phyloP scores from a whole-genome alignment of 768 basidiomycete species.

The Leccinellum luteum region DNA sequence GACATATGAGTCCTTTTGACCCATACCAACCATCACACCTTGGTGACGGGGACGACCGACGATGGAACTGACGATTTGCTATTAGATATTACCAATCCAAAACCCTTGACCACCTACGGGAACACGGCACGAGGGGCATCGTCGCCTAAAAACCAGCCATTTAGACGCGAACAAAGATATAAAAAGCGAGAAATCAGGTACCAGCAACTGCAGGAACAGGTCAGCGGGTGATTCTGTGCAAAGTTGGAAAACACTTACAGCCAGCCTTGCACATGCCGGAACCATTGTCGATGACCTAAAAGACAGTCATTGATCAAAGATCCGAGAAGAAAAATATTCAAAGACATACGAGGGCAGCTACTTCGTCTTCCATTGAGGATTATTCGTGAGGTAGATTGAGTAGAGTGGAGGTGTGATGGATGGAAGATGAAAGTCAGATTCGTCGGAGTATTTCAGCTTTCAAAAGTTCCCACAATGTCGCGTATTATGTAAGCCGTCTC shows the following conservation, averaged over 20 bases:
- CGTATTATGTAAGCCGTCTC: neutral
- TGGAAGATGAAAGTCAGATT: constrained; percentile 18
- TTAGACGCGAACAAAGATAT: neutral
- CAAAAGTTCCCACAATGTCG: constrained; percentile 14
- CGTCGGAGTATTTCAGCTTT: constrained; percentile 28
- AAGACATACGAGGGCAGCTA: constrained; percentile 49
- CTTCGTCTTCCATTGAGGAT: constrained; percentile 60
- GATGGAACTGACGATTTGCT: constrained; percentile 58
- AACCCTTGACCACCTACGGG: constrained; percentile 61
- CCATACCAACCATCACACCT: constrained; percentile 97
- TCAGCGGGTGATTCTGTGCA: constrained; percentile 17
- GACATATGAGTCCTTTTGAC: constrained; percentile 94
- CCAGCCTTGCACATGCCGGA: constrained; percentile 99
- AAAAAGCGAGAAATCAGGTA: constrained; percentile 25
- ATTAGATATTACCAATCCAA: constrained; percentile 11
- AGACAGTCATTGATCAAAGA: constrained; percentile 3
- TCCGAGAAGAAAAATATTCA: neutral
- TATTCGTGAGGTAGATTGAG: constrained; percentile 24
- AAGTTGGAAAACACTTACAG: constrained; percentile 54
- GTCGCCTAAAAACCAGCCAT: constrained; percentile 55
- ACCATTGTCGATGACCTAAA: constrained; percentile 87
- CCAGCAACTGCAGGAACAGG: constrained; percentile 54
- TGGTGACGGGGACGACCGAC: constrained; percentile 94
- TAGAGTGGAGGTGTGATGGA: constrained; percentile 17
- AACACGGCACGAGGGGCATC: constrained; percentile 92